Conservation (phyloP, 1,139 yeast species). For the Kodamaea anthophila region DNA sequence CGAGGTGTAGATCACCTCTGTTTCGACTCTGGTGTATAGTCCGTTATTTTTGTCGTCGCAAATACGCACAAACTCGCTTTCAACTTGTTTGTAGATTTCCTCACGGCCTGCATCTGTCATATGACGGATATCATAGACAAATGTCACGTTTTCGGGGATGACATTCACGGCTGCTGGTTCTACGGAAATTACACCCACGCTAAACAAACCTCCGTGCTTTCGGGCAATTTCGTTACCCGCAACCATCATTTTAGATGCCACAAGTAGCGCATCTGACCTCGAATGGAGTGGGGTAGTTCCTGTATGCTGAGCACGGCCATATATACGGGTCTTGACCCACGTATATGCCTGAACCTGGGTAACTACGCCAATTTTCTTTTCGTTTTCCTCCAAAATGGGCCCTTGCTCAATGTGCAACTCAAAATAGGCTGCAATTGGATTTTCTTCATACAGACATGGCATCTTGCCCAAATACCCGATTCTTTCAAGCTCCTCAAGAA, state of each 20-base stretch:
- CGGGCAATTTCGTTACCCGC: constrained; percentile 53
- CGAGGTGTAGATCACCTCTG: constrained; percentile 39
- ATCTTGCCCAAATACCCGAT: constrained; percentile 56
- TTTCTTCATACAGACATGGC: constrained; percentile 40
- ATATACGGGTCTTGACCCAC: constrained; percentile 52
- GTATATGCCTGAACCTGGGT: constrained; percentile 61
- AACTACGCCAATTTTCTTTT: constrained; percentile 58
- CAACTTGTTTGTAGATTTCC: constrained; percentile 33
- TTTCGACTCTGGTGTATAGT: constrained; percentile 24
- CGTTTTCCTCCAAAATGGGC: constrained; percentile 53
- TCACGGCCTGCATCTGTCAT: constrained; percentile 39
- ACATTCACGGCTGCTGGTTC: constrained; percentile 62
- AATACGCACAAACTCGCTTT: constrained; percentile 30
- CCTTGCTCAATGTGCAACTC: constrained; percentile 78
- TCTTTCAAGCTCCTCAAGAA: constrained; percentile 49
- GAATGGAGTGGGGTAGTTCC: constrained; percentile 68
- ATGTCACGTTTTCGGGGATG: constrained; percentile 54
- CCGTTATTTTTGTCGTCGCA: constrained; percentile 17
- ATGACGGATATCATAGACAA: constrained; percentile 56
- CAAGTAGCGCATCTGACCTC: constrained; percentile 57
- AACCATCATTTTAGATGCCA: constrained; percentile 51
- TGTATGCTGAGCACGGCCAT: constrained; percentile 63
- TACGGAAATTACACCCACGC: constrained; percentile 53
- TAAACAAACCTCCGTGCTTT: constrained; percentile 46
- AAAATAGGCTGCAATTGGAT: constrained; percentile 63